These are phyloP conservation scores for Filobasidium wieringae DNA, from an alignment of 768 basidiomycete genomes.

Conservation along the genomic window DNA sequence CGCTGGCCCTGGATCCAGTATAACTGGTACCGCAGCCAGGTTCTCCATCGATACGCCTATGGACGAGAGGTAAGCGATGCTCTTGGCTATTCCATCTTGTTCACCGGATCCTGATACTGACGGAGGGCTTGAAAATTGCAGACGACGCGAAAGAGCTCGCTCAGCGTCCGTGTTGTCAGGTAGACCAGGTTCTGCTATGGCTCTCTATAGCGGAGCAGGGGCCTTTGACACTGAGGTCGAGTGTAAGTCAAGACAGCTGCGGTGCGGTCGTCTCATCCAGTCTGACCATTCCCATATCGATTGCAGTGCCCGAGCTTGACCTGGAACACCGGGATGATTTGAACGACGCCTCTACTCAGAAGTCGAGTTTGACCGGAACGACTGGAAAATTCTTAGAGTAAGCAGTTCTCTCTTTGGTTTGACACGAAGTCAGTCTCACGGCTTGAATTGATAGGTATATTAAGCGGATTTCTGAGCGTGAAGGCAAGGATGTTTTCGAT, in stretches of 20 bases:
- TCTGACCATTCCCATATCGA: too few relatives aligned
- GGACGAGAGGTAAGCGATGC: neutral
- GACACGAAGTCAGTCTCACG: neutral
- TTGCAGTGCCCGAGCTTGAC: neutral
- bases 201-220: neutral
- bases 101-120: neutral
- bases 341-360: neutral
- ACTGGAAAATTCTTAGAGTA: neutral
- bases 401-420: neutral
- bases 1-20: neutral
- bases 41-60: neutral
- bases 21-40: neutral
- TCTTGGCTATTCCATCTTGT: too few relatives aligned
- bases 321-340: neutral
- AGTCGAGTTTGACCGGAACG: neutral
- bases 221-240: neutral
- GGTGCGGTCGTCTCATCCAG: neutral
- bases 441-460: neutral
- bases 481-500: neutral
- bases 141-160: neutral
- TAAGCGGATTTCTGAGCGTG: neutral
- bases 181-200: neutral
- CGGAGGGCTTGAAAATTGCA: neutral
- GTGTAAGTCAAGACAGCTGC: neutral
- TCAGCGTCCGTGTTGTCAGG: neutral